These are phyloP conservation scores for Pyrrhoderma noxium DNA, from an alignment of 1,284 basidiomycete species.

Conservation along the genomic window DNA sequence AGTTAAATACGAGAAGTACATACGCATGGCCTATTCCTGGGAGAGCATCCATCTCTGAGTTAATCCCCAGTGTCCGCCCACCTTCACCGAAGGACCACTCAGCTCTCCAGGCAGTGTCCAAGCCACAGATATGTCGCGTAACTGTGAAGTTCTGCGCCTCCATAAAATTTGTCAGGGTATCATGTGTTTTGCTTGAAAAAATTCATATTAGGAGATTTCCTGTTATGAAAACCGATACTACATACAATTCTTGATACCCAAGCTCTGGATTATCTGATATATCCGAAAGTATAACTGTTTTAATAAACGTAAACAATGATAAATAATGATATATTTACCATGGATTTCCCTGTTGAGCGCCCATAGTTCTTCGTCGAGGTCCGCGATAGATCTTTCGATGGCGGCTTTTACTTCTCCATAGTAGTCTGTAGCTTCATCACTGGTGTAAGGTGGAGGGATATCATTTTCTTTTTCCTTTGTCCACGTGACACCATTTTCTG, in stretches of 20 bases:
- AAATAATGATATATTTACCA: conserved; percentile 18
- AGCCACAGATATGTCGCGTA: conserved; percentile 23
- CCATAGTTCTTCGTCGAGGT: conserved; percentile 24
- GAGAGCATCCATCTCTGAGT: conserved; percentile 35
- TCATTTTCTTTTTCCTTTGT: too few species aligned
- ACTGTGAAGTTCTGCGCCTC: conserved; percentile 25
- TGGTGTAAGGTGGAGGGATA: too few species aligned
- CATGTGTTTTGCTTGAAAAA: conserved; percentile 21
- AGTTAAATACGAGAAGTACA: neutral
- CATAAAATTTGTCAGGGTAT: conserved; percentile 27
- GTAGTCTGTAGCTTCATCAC: too few species aligned
- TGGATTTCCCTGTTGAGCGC: conserved; percentile 30
- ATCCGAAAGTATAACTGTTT: too few species aligned
- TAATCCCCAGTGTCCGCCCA: conserved; percentile 27
- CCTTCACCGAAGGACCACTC: conserved; percentile 25
- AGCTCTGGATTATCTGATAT: conserved; percentile 24
- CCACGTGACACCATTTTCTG: too few species aligned
- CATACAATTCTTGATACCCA: conserved; percentile 23
- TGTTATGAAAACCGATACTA: neutral
- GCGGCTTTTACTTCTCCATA: conserved; percentile 18
- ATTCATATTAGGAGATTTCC: too few species aligned
- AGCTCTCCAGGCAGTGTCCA: conserved; percentile 36
- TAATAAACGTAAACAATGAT: too few species aligned
- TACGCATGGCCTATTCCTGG: conserved; percentile 35
- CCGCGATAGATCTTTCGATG: conserved; percentile 24